A percentile compares a stretch with the other conserved stretches of the same genome.
phyloP scores from a whole-genome alignment of 2,329 filamentous ascomycete genomes.

The Apiospora kogelbergensis region DNA sequence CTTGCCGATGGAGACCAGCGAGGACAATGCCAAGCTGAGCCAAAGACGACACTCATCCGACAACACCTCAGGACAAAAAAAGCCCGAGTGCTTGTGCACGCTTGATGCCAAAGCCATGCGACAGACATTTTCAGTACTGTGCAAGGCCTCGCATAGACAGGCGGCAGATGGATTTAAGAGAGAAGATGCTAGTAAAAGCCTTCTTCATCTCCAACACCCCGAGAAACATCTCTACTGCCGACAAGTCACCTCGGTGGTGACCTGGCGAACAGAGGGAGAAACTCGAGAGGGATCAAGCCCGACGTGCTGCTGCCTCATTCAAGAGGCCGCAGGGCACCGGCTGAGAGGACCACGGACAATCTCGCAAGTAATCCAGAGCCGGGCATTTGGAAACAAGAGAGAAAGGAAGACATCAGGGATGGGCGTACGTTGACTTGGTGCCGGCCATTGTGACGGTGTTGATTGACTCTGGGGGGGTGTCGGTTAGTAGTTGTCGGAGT shows the following conservation, averaged over 20 bases:
- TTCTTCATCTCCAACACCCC: conserved; percentile 81
- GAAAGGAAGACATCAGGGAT: conserved; percentile 48
- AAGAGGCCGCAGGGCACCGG: conserved; percentile 54
- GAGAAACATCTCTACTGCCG: conserved; percentile 57
- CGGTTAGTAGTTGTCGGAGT: conserved; percentile 14
- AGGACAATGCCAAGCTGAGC: background rate
- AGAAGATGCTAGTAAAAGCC: conserved; percentile 51
- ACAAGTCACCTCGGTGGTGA: conserved; percentile 44
- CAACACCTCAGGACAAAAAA: conserved; percentile 64
- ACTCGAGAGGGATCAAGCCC: conserved; percentile 77
- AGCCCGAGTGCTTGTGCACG: conserved; percentile 45
- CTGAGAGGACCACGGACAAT: conserved; percentile 82
- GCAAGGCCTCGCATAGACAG: conserved; percentile 26
- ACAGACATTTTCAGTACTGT: conserved; percentile 2
- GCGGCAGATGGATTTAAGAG: conserved; percentile 74
- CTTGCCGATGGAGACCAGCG: background rate
- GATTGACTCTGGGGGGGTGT: conserved; percentile 11
- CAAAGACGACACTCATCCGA: conserved; percentile 63
- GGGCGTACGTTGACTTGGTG: conserved; percentile 32
- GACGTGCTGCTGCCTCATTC: conserved; percentile 42
- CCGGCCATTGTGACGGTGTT: conserved; percentile 37
- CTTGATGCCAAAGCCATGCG: conserved; percentile 32
- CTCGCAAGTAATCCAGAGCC: conserved; percentile 57
- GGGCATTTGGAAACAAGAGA: conserved; percentile 39
- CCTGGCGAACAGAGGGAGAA: conserved; percentile 57